phyloP scores from a whole-genome alignment of 2,329 filamentous ascomycete species.

The Verticillium albo-atrum region DNA sequence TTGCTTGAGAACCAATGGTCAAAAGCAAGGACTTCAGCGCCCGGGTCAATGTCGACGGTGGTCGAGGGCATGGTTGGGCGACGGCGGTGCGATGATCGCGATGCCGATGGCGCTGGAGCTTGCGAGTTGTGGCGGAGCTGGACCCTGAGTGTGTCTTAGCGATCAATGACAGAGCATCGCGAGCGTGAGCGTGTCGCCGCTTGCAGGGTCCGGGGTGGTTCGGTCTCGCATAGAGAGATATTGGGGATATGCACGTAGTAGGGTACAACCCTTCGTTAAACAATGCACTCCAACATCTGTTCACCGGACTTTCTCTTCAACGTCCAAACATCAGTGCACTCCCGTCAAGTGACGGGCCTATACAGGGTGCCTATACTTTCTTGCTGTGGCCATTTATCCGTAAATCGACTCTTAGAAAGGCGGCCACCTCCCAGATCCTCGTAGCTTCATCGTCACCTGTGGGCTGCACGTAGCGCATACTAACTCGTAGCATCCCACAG shows the following conservation, averaged over 20 bases:
- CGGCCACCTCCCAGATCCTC: background rate
- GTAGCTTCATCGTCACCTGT: background rate
- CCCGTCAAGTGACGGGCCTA: background rate
- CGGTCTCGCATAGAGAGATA: background rate
- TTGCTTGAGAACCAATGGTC: background rate
- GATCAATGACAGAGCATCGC: background rate
- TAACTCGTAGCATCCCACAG: background rate
- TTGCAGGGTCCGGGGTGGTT: background rate
- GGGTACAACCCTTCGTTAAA: fast-evolving
- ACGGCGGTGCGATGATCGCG: no score
- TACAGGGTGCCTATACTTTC: background rate
- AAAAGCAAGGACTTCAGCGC: background rate
- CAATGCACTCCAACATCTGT: background rate
- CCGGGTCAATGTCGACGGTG: background rate
- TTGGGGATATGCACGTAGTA: background rate
- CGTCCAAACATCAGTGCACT: background rate
- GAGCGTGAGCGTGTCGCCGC: background rate
- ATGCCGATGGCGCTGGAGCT: no score
- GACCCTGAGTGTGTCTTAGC: background rate
- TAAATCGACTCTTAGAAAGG: background rate
- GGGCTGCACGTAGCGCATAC: no score
- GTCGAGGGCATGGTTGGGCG: background rate
- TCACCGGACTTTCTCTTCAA: background rate
- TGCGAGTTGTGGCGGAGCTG: background rate
- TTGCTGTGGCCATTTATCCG: background rate